phyloP scores from a whole-genome alignment of 2,329 filamentous ascomycete genomes.

The Colletotrichum somersetense region DNA sequence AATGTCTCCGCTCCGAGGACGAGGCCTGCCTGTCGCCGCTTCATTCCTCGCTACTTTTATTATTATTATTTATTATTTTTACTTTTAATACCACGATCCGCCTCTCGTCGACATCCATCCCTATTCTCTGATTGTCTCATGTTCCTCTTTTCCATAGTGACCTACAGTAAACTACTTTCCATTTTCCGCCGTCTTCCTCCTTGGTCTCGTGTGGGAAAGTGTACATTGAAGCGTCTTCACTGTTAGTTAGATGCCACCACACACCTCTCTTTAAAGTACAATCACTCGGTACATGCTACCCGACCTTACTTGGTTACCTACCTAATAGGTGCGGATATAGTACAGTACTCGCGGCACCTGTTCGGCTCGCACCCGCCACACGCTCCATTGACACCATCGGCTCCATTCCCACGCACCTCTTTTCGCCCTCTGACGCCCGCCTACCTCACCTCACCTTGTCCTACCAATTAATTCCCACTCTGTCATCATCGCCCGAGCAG shows the following conservation, averaged over 20 bases:
- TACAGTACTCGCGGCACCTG: too few relatives aligned
- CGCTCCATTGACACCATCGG: neutral
- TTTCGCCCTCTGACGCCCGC: neutral
- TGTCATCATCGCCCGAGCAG: slow-evolving; percentile 33
- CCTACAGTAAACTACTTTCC: too few relatives aligned
- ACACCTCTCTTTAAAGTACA: too few relatives aligned
- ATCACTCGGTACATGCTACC: too few relatives aligned
- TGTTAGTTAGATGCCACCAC: neutral
- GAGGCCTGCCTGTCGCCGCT: neutral
- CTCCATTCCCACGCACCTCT: neutral
- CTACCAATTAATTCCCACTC: slow-evolving; percentile 17
- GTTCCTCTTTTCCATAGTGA: neutral
- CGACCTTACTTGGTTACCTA: too few relatives aligned
- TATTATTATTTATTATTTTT: neutral
- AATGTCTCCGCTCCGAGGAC: neutral
- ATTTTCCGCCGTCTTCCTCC: neutral
- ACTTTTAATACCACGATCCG: neutral
- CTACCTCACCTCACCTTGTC: slow-evolving; percentile 22
- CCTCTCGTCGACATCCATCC: neutral
- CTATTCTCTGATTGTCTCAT: neutral
- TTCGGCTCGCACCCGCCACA: neutral
- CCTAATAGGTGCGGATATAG: too few relatives aligned
- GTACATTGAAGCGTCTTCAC: neutral
- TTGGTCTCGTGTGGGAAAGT: neutral
- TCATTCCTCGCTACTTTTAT: neutral